These are phyloP conservation scores for Nitzschia inconspicua DNA, from an alignment of 108 stramenopile genomes.

Conservation along the genomic window DNA sequence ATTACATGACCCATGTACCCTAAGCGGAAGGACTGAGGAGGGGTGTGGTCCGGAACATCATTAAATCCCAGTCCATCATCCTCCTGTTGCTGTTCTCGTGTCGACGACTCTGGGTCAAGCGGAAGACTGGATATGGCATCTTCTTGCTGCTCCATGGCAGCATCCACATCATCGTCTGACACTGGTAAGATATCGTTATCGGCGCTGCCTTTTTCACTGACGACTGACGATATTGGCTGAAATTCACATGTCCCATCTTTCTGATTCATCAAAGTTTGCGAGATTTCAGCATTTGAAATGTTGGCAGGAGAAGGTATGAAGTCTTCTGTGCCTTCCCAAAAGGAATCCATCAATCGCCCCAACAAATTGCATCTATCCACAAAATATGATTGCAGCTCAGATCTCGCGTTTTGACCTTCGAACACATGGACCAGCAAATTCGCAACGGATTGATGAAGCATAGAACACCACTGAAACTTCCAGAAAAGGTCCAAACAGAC, in stretches of 20 bases:
- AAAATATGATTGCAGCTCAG: slow-evolving; percentile 84
- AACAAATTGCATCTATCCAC: slow-evolving; percentile 72
- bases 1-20: slow-evolving; percentile 97
- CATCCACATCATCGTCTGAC: slow-evolving; percentile 74
- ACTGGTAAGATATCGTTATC: slow-evolving; percentile 39
- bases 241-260: slow-evolving; percentile 1
- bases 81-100: neutral
- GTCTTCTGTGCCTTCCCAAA: slow-evolving; percentile 22
- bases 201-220: slow-evolving; percentile 31
- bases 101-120: neutral
- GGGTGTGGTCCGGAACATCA: neutral
- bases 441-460: slow-evolving; percentile 94
- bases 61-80: neutral
- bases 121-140: neutral
- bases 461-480: slow-evolving; percentile 90
- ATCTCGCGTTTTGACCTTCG: slow-evolving; percentile 71
- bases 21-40: slow-evolving; percentile 47
- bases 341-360: slow-evolving; percentile 85
- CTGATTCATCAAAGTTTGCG: slow-evolving; percentile 1
- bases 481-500: slow-evolving; percentile 90
- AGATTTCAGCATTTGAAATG: neutral
- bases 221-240: slow-evolving; percentile 18
- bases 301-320: neutral
- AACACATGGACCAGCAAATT: slow-evolving; percentile 90
- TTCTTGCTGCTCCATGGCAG: slow-evolving; percentile 44